phyloP scores from a whole-genome alignment of 768 basidiomycete genomes.

The Rossbeevera mucosa region DNA sequence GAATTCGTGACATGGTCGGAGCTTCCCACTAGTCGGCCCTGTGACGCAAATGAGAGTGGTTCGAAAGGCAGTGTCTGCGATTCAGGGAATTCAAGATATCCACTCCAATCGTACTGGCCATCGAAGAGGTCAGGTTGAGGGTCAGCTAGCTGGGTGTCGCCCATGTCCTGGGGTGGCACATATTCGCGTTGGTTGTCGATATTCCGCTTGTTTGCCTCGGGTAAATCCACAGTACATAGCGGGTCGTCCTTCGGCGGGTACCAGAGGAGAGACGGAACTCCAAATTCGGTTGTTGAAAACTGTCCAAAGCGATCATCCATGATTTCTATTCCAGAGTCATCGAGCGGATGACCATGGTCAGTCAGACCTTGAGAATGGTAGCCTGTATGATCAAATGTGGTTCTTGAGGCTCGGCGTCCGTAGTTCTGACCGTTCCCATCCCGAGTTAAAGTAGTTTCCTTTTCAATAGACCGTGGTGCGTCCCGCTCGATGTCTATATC shows the following conservation, averaged over 20 bases:
- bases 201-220: conserved; percentile 14
- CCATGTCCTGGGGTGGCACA: conserved; percentile 4
- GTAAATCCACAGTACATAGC: background rate
- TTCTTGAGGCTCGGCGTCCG: background rate
- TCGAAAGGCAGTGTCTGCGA: conserved; percentile 20
- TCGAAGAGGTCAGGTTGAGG: background rate
- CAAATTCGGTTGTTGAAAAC: conserved; percentile 4
- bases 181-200: conserved; percentile 8
- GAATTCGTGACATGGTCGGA: conserved; percentile 1
- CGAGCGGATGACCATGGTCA: conserved; percentile 2
- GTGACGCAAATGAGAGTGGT: conserved; percentile 23
- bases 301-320: conserved; percentile 6
- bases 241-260: conserved; percentile 8
- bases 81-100: conserved; percentile 20
- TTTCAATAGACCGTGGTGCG: background rate
- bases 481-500: background rate
- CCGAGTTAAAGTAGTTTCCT: background rate
- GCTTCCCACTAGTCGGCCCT: conserved; percentile 9
- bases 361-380: background rate
- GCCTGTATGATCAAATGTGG: background rate
- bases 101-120: conserved; percentile 19
- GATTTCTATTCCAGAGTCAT: conserved; percentile 15
- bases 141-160: background rate
- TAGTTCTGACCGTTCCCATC: background rate
- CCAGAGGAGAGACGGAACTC: conserved; percentile 1